Percentiles rank a stretch among this genome's conserved stretches.
Evolutionary conservation across 805 yeast species (phyloP).

Genomic region (Hanseniaspora lachancei): DNA sequence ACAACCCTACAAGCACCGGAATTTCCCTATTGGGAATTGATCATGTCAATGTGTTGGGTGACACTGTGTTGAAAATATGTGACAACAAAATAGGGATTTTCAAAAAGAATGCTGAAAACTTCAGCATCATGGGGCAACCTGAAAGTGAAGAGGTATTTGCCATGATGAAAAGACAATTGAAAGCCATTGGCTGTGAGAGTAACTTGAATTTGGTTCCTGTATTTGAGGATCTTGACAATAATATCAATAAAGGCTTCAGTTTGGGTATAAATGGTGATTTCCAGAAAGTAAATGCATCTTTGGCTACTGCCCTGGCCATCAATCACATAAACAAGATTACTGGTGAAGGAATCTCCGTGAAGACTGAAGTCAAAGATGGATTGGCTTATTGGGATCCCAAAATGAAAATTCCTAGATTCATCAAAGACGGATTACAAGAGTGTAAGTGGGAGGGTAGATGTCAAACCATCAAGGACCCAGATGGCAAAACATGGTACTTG

Average conservation of each 20-base stretch:
- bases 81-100: conserved; percentile 95
- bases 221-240: conserved; percentile 25
- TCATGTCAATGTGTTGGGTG: conserved; percentile 76
- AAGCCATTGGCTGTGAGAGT: conserved; percentile 37
- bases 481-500: conserved; percentile 56
- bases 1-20: conserved; percentile 71
- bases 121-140: conserved; percentile 48
- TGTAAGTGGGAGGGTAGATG: conserved; percentile 96
- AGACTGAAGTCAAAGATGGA: conserved; percentile 12
- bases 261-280: conserved; percentile 76
- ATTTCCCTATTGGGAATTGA: conserved; percentile 82
- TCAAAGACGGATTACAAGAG: conserved; percentile 44
- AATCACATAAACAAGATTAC: conserved; percentile 33
- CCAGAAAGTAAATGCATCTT: conserved; percentile 73
- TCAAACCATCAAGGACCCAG: conserved; percentile 44
- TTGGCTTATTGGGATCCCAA: conserved; percentile 11
- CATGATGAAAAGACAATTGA: conserved; percentile 52
- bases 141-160: conserved; percentile 34
- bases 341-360: conserved; percentile 15
- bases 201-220: conserved; percentile 41
- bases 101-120: conserved; percentile 54
- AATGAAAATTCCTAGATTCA: conserved; percentile 34
- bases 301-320: conserved; percentile 65
- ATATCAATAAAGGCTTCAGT: conserved; percentile 23
- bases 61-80: conserved; percentile 77